phyloP scores from a whole-genome alignment of 2,329 filamentous ascomycete genomes.

The Colletotrichum eremochloae region DNA sequence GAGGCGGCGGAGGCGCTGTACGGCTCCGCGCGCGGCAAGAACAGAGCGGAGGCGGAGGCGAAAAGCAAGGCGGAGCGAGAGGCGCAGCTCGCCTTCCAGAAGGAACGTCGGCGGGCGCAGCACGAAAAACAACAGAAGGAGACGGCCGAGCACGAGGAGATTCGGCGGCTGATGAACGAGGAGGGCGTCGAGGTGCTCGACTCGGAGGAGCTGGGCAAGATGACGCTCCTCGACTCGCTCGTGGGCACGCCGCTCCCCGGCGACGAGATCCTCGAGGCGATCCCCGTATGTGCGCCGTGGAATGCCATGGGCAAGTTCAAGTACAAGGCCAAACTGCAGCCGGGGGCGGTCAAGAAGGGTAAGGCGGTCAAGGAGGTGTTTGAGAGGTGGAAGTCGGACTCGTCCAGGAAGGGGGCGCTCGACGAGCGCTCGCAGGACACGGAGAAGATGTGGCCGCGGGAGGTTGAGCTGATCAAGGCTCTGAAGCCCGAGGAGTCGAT shows the following conservation, averaged over 20 bases:
- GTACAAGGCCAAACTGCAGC: conserved; percentile 96
- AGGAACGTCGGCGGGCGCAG: conserved; percentile 82
- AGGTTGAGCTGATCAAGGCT: conserved; percentile 85
- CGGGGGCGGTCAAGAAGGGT: conserved; percentile 90
- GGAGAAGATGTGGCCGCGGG: conserved; percentile 86
- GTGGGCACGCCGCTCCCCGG: conserved; percentile 83
- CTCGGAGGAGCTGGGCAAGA: conserved; percentile 68
- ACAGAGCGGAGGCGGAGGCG: conserved; percentile 77
- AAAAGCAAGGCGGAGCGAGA: conserved; percentile 77
- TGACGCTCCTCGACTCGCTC: conserved; percentile 75
- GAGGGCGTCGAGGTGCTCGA: conserved; percentile 72
- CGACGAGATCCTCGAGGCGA: conserved; percentile 82
- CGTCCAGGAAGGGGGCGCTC: conserved; percentile 68
- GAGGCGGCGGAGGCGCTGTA: conserved; percentile 86
- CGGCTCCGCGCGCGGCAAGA: conserved; percentile 77
- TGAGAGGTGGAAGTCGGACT: conserved; percentile 81
- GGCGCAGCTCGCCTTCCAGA: conserved; percentile 78
- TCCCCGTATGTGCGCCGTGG: conserved; percentile 76
- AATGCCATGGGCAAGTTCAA: conserved; percentile 78
- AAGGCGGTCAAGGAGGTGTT: conserved; percentile 94
- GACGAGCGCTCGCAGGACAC: conserved; percentile 72
- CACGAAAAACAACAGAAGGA: conserved; percentile 82
- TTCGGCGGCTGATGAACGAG: conserved; percentile 70
- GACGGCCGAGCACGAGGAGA: conserved; percentile 82
- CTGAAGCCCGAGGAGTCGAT: conserved; percentile 87